Percentiles rank a stretch among this genome's conserved stretches.
These are phyloP conservation scores for Ophiostoma populinum DNA, from an alignment of 2,329 filamentous ascomycete genomes.

Conservation along the genomic window DNA sequence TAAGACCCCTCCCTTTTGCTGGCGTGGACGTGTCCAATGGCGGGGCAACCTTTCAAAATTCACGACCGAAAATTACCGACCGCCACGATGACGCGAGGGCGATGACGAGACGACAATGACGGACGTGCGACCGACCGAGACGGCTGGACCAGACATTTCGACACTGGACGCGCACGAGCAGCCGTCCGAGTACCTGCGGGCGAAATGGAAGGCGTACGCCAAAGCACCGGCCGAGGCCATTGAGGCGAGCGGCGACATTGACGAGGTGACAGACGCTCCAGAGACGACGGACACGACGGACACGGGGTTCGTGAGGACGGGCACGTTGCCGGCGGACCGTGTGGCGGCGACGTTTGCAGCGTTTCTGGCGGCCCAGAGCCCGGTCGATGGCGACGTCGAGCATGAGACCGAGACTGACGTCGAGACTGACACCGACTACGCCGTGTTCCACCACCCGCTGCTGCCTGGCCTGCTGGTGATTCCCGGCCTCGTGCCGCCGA, in stretches of 20 bases:
- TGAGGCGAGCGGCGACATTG: constrained; percentile 35
- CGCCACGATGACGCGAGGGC: not conserved
- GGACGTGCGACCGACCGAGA: too few relatives aligned
- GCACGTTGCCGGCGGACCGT: constrained; percentile 24
- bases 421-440: not conserved
- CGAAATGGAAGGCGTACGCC: constrained; percentile 59
- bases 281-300: not conserved
- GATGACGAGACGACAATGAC: constrained; percentile 18
- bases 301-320: constrained; percentile 25
- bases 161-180: constrained; percentile 60
- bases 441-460: constrained; percentile 43
- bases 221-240: constrained; percentile 37
- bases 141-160: too few relatives aligned
- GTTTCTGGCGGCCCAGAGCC: constrained; percentile 16
- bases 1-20: not conserved
- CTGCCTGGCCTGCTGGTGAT: constrained; percentile 66
- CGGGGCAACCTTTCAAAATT: constrained; percentile 5
- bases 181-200: constrained; percentile 52
- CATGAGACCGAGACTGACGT: not conserved
- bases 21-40: too few relatives aligned
- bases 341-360: constrained; percentile 26
- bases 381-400: constrained; percentile 5
- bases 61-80: not conserved
- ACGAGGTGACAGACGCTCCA: constrained; percentile 27
- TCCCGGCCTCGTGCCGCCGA: constrained; percentile 53